Evolutionary conservation across 306 rosid genomes (phyloP).

Genomic region (Abrus precatorius): DNA sequence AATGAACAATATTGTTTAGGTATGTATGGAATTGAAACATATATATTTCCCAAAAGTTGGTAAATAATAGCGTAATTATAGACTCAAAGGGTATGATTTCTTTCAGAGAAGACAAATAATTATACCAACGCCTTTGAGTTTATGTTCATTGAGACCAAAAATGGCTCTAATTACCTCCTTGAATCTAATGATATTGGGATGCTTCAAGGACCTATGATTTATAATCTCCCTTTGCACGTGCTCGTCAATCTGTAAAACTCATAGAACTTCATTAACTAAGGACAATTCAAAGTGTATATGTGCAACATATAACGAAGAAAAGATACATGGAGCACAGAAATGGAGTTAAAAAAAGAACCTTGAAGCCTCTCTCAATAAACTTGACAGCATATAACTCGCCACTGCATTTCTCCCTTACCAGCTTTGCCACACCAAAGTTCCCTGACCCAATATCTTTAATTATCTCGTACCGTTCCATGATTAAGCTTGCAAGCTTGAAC

Average conservation of each 20-base stretch:
- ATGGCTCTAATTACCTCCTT: conserved; percentile 77
- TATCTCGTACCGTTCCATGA: conserved; percentile 88
- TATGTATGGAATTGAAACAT: neutral
- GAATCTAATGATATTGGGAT: conserved; percentile 93
- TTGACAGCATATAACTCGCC: conserved; percentile 89
- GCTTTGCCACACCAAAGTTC: conserved; percentile 94
- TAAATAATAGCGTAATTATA: neutral
- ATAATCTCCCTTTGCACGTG: conserved; percentile 97
- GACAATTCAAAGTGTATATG: conserved; percentile 7
- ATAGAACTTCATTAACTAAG: conserved; percentile 14
- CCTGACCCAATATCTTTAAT: conserved; percentile 94
- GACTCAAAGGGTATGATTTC: neutral
- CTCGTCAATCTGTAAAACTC: conserved; percentile 79
- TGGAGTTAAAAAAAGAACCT: conserved; percentile 56
- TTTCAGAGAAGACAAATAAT: neutral
- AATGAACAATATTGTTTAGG: neutral
- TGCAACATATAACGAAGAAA: neutral
- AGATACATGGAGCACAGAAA: conserved; percentile 1
- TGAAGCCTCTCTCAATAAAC: conserved; percentile 89
- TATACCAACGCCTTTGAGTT: neutral
- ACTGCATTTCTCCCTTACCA: conserved; percentile 77
- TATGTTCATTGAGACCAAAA: conserved; percentile 1
- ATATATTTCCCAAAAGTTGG: conserved; percentile 12
- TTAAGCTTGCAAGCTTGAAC: conserved; percentile 21
- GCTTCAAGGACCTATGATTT: conserved; percentile 95